Conservation (phyloP, 495 filamentous ascomycete genomes). For the Penicillium cinerascens region DNA sequence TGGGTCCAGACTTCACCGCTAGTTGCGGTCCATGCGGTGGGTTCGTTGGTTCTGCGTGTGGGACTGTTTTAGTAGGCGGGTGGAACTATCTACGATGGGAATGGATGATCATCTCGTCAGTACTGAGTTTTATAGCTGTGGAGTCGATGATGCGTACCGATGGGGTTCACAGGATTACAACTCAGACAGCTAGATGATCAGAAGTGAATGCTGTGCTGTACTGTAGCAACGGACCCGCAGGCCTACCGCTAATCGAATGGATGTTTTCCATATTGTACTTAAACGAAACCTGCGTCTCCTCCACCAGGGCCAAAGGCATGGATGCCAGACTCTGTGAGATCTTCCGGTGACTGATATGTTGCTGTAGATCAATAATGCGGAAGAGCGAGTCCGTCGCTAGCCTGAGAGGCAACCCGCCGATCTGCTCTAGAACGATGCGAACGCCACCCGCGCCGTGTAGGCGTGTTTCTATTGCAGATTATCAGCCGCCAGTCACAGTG, state of each 20-base stretch:
- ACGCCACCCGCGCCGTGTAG: constrained; percentile 7
- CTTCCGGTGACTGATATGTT: constrained; percentile 12
- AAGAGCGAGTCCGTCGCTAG: constrained; percentile 11
- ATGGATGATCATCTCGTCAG: constrained; percentile 10
- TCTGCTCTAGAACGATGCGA: neutral
- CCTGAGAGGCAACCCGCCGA: neutral
- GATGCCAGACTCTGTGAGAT: constrained; percentile 9
- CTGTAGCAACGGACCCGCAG: no score
- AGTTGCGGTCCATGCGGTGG: constrained; percentile 13
- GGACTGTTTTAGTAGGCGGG: neutral
- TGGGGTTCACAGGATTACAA: neutral
- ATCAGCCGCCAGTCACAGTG: neutral
- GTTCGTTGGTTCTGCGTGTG: neutral
- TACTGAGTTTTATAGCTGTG: neutral
- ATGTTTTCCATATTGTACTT: neutral
- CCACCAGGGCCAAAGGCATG: constrained; percentile 14
- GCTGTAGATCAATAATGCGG: constrained; percentile 11
- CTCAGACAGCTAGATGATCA: no score
- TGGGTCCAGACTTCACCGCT: constrained; percentile 15
- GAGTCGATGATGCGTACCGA: neutral
- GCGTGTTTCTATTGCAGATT: constrained; percentile 1
- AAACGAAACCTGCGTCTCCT: constrained; percentile 15
- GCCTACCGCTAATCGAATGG: no score
- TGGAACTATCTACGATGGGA: neutral
- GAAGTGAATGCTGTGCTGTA: no score